These are phyloP conservation scores for Talaromyces borbonicus DNA, from an alignment of 495 filamentous ascomycete genomes.

Conservation along the genomic window DNA sequence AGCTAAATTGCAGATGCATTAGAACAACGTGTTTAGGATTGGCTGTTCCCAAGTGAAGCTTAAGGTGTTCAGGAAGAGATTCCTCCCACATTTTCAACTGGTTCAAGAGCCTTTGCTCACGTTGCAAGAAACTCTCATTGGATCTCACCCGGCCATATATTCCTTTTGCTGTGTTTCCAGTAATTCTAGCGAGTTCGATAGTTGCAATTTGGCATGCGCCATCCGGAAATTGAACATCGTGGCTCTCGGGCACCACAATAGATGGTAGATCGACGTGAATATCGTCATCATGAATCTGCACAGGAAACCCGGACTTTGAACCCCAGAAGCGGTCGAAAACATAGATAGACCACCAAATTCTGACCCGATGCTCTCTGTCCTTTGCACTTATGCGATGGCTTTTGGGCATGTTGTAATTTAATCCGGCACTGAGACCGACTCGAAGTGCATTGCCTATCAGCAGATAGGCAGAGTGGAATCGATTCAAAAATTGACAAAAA, in stretches of 20 bases:
- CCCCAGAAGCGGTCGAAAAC: conserved; percentile 41
- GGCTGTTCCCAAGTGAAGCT: conserved; percentile 10
- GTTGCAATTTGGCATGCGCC: conserved; percentile 31
- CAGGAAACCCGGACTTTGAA: conserved; percentile 35
- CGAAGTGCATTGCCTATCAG: conserved; percentile 36
- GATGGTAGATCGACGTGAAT: conserved; percentile 38
- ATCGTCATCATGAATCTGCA: conserved; percentile 38
- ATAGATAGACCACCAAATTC: conserved; percentile 41
- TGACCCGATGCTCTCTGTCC: conserved; percentile 33
- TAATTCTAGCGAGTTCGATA: conserved; percentile 32
- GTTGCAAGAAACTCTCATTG: conserved; percentile 33
- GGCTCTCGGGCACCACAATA: conserved; percentile 23
- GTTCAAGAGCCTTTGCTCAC: conserved; percentile 34
- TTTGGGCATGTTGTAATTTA: conserved; percentile 39
- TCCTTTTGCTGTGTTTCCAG: conserved; percentile 32
- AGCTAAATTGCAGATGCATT: conserved; percentile 33
- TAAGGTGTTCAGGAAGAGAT: conserved; percentile 30
- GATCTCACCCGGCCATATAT: conserved; percentile 36
- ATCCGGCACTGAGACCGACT: conserved; percentile 29
- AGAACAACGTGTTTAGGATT: conserved; percentile 25
- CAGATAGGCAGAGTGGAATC: conserved; percentile 32
- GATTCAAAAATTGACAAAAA: conserved; percentile 37
- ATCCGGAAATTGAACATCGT: conserved; percentile 34
- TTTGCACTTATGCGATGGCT: conserved; percentile 36
- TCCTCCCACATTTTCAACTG: conserved; percentile 37